Percentiles rank a stretch among this genome's conserved stretches.
phyloP scores from a whole-genome alignment of 768 basidiomycete species.

The Rhizopogon rudus region DNA sequence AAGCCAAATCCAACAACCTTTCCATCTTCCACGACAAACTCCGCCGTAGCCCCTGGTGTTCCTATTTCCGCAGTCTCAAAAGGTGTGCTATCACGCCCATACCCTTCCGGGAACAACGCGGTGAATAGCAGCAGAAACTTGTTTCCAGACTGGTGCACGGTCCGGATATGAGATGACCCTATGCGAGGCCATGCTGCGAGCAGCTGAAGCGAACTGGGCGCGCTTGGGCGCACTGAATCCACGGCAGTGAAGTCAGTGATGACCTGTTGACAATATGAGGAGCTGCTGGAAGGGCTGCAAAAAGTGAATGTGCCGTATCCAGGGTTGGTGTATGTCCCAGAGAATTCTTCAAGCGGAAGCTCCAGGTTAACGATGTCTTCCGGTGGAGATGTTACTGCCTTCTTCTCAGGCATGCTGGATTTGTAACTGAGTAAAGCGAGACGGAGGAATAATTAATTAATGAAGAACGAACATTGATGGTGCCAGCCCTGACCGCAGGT shows the following conservation, averaged over 20 bases:
- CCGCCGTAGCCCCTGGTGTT: conserved; percentile 4
- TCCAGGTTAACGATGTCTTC: neutral
- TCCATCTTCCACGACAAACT: conserved; percentile 21
- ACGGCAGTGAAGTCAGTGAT: conserved; percentile 23
- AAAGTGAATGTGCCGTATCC: conserved; percentile 36
- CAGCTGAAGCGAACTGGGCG: conserved; percentile 10
- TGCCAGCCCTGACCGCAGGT: neutral
- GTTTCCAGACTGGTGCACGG: conserved; percentile 14
- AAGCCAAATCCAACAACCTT: conserved; percentile 27
- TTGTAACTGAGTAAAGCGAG: neutral
- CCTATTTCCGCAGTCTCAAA: conserved; percentile 18
- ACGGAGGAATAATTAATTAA: neutral
- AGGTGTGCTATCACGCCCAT: conserved; percentile 30
- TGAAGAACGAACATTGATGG: conserved; percentile 4
- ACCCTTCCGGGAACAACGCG: conserved; percentile 31
- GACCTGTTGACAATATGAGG: conserved; percentile 19
- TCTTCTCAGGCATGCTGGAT: neutral
- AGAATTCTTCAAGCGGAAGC: conserved; percentile 19
- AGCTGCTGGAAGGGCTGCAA: conserved; percentile 24
- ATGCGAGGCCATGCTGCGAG: conserved; percentile 28
- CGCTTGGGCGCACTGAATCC: conserved; percentile 9
- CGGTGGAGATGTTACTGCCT: neutral
- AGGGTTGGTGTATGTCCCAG: conserved; percentile 32
- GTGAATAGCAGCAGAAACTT: conserved; percentile 18
- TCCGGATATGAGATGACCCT: conserved; percentile 34